Evolutionary conservation across 306 rosid genomes (phyloP).

Genomic region (Fagus crenata): DNA sequence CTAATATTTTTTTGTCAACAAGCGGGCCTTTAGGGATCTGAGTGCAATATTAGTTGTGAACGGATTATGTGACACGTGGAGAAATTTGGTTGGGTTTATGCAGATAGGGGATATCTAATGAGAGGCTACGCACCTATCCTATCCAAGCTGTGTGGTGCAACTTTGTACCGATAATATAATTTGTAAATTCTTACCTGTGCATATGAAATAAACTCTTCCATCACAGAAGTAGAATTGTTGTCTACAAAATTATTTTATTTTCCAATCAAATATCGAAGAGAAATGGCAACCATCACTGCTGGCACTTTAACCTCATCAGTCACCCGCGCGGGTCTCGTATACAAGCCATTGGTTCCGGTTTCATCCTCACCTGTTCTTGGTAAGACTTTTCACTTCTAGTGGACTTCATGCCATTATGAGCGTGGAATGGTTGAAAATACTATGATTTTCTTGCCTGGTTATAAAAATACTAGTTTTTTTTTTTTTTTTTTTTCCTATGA

Average conservation of each 20-base stretch:
- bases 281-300: slow-evolving; percentile 82
- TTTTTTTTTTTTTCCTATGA: too few species aligned
- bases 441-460: too few species aligned
- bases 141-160: slow-evolving; percentile 60
- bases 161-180: slow-evolving; percentile 36
- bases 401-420: not conserved
- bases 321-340: slow-evolving; percentile 51
- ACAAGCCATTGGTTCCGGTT: slow-evolving; percentile 46
- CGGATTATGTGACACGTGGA: slow-evolving; percentile 59
- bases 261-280: slow-evolving; percentile 16
- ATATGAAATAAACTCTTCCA: slow-evolving; percentile 29
- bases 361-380: slow-evolving; percentile 73
- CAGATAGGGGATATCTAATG: slow-evolving; percentile 64
- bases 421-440: too few species aligned
- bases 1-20: not conserved
- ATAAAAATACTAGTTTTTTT: too few species aligned
- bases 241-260: slow-evolving; percentile 18
- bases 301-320: slow-evolving; percentile 49
- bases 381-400: slow-evolving; percentile 28
- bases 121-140: slow-evolving; percentile 52
- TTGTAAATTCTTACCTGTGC: slow-evolving; percentile 21
- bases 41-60: slow-evolving; percentile 9
- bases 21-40: not conserved
- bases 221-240: slow-evolving; percentile 3
- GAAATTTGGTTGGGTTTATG: slow-evolving; percentile 35